These are phyloP conservation scores for Neurospora sp. DNA, from an alignment of 495 filamentous ascomycete species.

Conservation along the genomic window DNA sequence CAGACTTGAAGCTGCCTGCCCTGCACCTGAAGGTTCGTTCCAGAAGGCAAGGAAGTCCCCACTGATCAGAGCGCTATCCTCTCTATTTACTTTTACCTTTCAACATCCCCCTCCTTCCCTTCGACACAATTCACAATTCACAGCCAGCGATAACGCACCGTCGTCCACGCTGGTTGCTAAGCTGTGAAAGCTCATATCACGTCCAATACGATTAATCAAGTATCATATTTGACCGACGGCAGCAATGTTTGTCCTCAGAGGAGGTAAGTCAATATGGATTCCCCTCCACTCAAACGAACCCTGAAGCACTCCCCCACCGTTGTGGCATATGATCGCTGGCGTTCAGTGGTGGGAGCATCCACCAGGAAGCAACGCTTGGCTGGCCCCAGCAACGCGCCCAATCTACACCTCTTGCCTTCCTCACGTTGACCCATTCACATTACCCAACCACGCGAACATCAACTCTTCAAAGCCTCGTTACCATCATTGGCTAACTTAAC, in stretches of 20 bases:
- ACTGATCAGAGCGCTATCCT: neutral
- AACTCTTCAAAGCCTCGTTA: neutral
- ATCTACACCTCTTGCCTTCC: neutral
- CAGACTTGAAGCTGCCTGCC: neutral
- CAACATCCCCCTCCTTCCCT: neutral
- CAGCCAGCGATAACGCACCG: neutral
- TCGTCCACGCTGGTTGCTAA: neutral
- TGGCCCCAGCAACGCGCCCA: neutral
- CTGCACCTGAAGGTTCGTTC: neutral
- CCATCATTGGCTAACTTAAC: constrained; percentile 5
- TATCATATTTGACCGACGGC: neutral
- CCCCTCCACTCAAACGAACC: neutral
- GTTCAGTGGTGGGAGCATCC: neutral
- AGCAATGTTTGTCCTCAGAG: constrained; percentile 28
- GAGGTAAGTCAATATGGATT: constrained; percentile 14
- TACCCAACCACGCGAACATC: neutral
- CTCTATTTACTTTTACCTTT: neutral
- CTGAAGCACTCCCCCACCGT: neutral
- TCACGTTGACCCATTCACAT: neutral
- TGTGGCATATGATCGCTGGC: neutral
- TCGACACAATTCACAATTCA: neutral
- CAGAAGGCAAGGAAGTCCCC: neutral
- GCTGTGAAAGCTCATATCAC: neutral
- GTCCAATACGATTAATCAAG: neutral
- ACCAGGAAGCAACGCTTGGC: neutral